Evolutionary conservation across 805 yeast genomes (phyloP), one percentile per base, ranked within the genome.

Genomic region (Teunomyces kruisii): DNA sequence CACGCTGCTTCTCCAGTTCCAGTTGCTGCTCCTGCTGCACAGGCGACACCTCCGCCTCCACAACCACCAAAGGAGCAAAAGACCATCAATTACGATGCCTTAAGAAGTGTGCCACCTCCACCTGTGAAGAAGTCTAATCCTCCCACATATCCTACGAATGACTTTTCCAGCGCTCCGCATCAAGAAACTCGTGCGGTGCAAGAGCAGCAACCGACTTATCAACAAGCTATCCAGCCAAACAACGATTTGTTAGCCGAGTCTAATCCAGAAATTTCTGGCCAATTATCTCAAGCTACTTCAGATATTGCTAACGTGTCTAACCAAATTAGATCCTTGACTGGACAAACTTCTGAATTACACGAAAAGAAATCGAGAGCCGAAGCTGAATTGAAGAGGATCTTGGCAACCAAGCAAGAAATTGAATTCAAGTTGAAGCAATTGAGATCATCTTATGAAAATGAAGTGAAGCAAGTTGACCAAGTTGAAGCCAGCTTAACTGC

Each of bases 251-350:
- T 79, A 43, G 82, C 85, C 0, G 85, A 83, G 40, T 29, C 36
- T n/a, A 39, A 39, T 17, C 69, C 74, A 5, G 87, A 79, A 42
- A 75, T 84, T 1, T 77, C 88, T 1, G 81, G 83, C 24, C 81
- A 84, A 57, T 69, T 89, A 40, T 81, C 96, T 1, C 79, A 80
- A 48, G 92, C 96, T 3, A 81, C 94, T 6, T 79, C 90, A 6
- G 96, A 88, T 55, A 78, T 89, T 62, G 96, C 96, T 12, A 88
- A 91, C 54, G 74, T 87, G 33, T 86, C 96, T 0, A 88, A 84
- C 55, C 96, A 91, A 68, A 84, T 88, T 51, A 81, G 81, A 51
- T 86, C 96, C 0, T 70, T 92, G 51, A 78, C 90, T 1, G 67
- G 76, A 16, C 96, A 90, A 64, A 87, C 95, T 1, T 72, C 86